Base-by-base conservation (phyloP, 2,329 filamentous ascomycete species). In the Cladophialophora chaetospira region DNA sequence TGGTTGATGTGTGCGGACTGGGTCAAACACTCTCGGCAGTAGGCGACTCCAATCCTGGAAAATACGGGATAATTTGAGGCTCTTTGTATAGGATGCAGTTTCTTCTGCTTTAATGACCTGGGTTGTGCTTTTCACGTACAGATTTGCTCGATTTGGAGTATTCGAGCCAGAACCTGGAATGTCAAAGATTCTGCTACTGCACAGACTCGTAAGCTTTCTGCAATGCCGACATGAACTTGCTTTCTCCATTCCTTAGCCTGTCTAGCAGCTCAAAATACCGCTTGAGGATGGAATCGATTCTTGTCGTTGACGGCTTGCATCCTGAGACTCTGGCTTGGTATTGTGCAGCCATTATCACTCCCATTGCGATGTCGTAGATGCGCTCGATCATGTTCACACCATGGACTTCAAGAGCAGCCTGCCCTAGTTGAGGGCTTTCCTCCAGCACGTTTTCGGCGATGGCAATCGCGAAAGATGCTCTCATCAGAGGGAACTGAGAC, bases 341-440 rank as follows among this genome's bases (percentile, higher is more conserved):
- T 25, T 31, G 13, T 17, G 36, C 21, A 13, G 33, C 13, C 36
- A 44, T 52, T 15, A 52, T 13, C 15, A 52, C 10, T 13, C 49
- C 49, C 49, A 52, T 44, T 13, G 49, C 49, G 13, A 52, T 43
- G 49, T 52, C 49, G 36, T 44, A n/a, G 29, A 52, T 33, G 15
- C 49, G 35, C 25, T 52, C 49, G 5, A 44, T 44, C 49, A 52
- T 52, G 15, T 36, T 36, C 6, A 31, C 38, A 9, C 49, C 49
- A 36, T 52, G 49, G 3, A 44, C 35, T 26, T 52, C 36, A 11
- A 43, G 33, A 31, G 43, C 35, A 31, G 17, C 28, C 13, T 31
- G 25, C 3, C 38, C 49, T 11, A 52, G 19, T 15, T 21, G 49
- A 5, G 28, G 33, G 25, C 49, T 43, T 28, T 52, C 38, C 21